These are phyloP conservation scores for Aureobasidium sp. DNA, from an alignment of 2,329 filamentous ascomycete species.

Conservation along the genomic window DNA sequence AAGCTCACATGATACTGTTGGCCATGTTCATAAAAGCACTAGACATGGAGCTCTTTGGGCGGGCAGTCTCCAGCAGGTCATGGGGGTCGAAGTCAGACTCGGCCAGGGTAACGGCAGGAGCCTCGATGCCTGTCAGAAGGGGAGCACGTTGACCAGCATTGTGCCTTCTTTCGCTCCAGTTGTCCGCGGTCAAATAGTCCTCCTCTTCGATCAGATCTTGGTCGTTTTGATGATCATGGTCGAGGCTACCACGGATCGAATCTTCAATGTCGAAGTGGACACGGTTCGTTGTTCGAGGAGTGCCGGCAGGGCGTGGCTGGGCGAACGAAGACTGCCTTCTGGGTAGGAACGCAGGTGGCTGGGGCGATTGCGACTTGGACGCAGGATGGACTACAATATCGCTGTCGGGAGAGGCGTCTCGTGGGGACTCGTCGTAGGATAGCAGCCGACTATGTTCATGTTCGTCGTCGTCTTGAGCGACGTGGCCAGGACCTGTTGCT, in stretches of 20 bases:
- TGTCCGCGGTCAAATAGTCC: slow-evolving; percentile 45
- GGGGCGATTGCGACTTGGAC: background rate
- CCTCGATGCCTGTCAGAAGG: slow-evolving; percentile 74
- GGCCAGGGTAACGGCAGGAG: slow-evolving; percentile 68
- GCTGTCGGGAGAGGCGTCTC: slow-evolving; percentile 23
- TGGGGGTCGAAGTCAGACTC: slow-evolving; percentile 52
- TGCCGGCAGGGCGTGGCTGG: slow-evolving; percentile 40
- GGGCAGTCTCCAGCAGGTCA: slow-evolving; percentile 52
- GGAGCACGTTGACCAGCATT: slow-evolving; percentile 51
- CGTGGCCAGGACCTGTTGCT: slow-evolving; percentile 21
- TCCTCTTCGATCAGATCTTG: slow-evolving; percentile 49
- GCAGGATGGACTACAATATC: slow-evolving; percentile 19
- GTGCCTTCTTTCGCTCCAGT: slow-evolving; percentile 32
- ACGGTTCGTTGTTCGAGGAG: slow-evolving; percentile 60
- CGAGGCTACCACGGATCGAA: slow-evolving; percentile 15
- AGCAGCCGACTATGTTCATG: slow-evolving; percentile 27
- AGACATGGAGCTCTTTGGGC: slow-evolving; percentile 77
- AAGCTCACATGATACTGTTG: slow-evolving; percentile 76
- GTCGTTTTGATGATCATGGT: slow-evolving; percentile 16
- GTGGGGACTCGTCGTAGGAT: slow-evolving; percentile 17
- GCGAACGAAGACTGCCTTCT: slow-evolving; percentile 38
- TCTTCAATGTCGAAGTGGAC: slow-evolving; percentile 62
- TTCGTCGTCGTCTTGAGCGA: slow-evolving; percentile 16
- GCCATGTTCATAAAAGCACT: slow-evolving; percentile 99
- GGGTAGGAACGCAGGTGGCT: slow-evolving; percentile 11